A percentile compares a stretch with the other conserved stretches of the same genome.
Conservation (phyloP, 2,329 filamentous ascomycete genomes). For the Curvularia verruculosa region DNA sequence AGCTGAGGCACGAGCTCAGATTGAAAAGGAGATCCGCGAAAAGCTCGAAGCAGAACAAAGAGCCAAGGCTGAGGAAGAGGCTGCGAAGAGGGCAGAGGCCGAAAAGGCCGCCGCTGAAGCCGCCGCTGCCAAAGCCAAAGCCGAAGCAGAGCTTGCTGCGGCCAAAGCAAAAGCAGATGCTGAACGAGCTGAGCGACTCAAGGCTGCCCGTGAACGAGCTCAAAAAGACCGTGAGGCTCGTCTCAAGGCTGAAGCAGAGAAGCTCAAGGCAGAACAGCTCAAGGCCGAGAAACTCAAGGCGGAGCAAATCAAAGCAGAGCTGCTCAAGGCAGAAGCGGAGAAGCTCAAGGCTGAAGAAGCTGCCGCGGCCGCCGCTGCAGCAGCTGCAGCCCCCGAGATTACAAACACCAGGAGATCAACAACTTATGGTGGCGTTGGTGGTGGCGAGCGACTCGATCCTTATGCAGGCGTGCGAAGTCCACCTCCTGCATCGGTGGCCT, state of each 20-base stretch:
- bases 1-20: conserved; percentile 43
- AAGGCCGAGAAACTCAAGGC: conserved; percentile 21
- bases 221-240: conserved; percentile 48
- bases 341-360: conserved; percentile 28
- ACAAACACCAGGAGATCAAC: conserved; percentile 38
- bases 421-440: conserved; percentile 54
- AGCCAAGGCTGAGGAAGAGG: conserved; percentile 48
- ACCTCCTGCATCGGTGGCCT: conserved; percentile 49
- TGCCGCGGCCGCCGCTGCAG: conserved; percentile 28
- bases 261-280: conserved; percentile 26
- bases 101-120: conserved; percentile 42
- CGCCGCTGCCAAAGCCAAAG: conserved; percentile 42
- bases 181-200: conserved; percentile 35
- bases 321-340: conserved; percentile 45
- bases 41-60: conserved; percentile 50
- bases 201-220: conserved; percentile 45
- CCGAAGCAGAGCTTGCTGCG: conserved; percentile 41
- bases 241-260: conserved; percentile 45
- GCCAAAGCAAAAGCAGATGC: conserved; percentile 45
- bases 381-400: conserved; percentile 26
- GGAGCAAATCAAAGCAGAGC: conserved; percentile 44
- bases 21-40: conserved; percentile 52
- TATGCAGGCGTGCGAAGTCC: conserved; percentile 65
- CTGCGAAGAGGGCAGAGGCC: conserved; percentile 46
- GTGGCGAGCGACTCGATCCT: conserved; percentile 72